Evolutionary conservation across 164 flowering plant genomes (phyloP), one percentile per base, ranked within the genome.

Genomic region (Aristolochia fimbriata): DNA sequence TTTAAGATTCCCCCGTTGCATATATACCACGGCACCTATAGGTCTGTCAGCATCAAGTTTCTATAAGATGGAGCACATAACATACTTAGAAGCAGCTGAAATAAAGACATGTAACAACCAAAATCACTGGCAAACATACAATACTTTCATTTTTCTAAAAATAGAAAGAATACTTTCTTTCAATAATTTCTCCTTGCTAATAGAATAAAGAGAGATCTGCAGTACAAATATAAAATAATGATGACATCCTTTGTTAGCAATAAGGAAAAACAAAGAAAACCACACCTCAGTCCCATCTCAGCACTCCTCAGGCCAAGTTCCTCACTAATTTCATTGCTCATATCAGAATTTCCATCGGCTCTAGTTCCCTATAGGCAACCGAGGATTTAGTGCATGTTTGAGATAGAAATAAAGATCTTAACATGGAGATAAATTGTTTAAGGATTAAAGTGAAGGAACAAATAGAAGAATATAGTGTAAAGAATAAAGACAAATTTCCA

Each of bases 21-120:
- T 78, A 78, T 76, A 84, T 51, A 88, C 64, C 51, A 88, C 95
- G 60, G 95, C 99, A 75, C 97, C 99, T 41, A 93, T 90, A n/a
- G 99, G 96, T 87, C 99, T 93, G 85, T 47, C 10, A 62, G 52
- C 51, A 54, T 2, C 41, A 63, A 52, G 15, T 47, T 47, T 51
- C 21, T 47, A 24, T 21, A 24, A 53, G 43, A 47, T 15, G 13
- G 22, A 4, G 20, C 52, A 49, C 14, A 20, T 4, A n/a, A 15
- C 22, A 20, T 20, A 4, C 22, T 49, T 5, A 20, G 19, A 27
- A 49, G 20, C 22, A 49, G 52, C 52, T 49, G 52, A 49, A 10
- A 49, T 49, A 10, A 49, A 13, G 12, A 49, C 52, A 11, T 49
- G 14, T 17, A 6, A 49, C 30, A 5, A 17, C 52, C 19, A 49